Conservation (phyloP, 805 yeast species). For the Ogataea trehalophila region DNA sequence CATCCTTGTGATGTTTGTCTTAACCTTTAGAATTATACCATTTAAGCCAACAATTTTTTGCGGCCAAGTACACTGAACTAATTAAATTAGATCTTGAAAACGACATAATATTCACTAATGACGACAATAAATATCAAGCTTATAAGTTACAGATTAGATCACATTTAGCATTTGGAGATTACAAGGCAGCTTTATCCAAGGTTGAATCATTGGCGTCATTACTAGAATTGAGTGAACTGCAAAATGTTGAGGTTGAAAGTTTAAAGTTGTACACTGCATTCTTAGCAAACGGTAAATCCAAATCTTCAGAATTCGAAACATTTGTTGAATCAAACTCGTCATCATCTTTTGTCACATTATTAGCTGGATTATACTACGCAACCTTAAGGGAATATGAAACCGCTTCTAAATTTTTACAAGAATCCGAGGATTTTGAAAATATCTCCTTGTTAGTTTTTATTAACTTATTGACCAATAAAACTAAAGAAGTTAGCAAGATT, state of each 20-base stretch:
- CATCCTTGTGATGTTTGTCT: background rate
- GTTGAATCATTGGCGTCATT: conserved; percentile 3
- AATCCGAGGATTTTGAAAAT: conserved; percentile 37
- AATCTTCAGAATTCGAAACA: background rate
- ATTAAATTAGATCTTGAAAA: conserved; percentile 14
- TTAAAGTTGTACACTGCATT: conserved; percentile 10
- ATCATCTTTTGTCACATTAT: conserved; percentile 11
- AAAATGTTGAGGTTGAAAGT: conserved; percentile 11
- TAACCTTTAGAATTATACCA: conserved; percentile 22
- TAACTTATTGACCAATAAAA: conserved; percentile 36
- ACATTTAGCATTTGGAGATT: conserved; percentile 7
- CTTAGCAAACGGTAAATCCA: conserved; percentile 5
- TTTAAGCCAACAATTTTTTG: conserved; percentile 26
- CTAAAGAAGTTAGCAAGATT: conserved; percentile 43
- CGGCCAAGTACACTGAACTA: conserved; percentile 21
- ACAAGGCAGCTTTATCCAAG: conserved; percentile 12
- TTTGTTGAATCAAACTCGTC: background rate
- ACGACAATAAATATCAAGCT: conserved; percentile 23
- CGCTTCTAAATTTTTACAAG: conserved; percentile 33
- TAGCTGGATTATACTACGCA: conserved; percentile 20
- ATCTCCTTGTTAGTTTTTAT: conserved; percentile 35
- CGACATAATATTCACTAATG: conserved; percentile 24
- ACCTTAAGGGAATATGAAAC: conserved; percentile 36
- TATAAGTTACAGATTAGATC: conserved; percentile 23
- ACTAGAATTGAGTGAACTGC: conserved; percentile 7